A percentile compares a stretch with the other conserved stretches of the same genome.
These are phyloP conservation scores for Exophiala spinifera DNA, from an alignment of 2,329 filamentous ascomycete genomes.

Conservation along the genomic window DNA sequence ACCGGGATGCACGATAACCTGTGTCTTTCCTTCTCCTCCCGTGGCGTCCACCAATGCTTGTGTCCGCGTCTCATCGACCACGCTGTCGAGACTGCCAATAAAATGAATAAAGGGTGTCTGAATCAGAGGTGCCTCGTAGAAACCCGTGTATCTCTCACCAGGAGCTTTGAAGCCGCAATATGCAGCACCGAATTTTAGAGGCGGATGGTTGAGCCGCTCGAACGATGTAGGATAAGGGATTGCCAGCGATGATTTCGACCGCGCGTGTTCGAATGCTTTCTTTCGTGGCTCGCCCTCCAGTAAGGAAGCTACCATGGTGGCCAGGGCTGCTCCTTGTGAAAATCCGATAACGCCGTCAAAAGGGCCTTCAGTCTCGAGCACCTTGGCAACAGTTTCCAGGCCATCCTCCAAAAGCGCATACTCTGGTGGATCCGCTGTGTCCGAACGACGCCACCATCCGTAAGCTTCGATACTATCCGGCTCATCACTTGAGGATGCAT, in stretches of 20 bases:
- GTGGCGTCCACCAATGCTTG: conserved; percentile 65
- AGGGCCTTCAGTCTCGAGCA: conserved; percentile 61
- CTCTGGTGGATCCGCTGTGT: conserved; percentile 58
- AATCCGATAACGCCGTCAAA: conserved; percentile 80
- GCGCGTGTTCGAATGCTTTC: conserved; percentile 36
- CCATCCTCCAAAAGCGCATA: conserved; percentile 72
- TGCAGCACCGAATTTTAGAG: conserved; percentile 66
- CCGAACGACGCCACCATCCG: conserved; percentile 74
- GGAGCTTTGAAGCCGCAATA: conserved; percentile 76
- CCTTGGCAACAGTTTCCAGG: conserved; percentile 59
- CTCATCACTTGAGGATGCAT: conserved; percentile 43
- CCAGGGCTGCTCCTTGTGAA: conserved; percentile 71
- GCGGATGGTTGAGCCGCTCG: conserved; percentile 47
- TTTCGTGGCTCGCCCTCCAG: conserved; percentile 57
- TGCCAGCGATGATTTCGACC: conserved; percentile 20
- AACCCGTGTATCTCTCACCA: conserved; percentile 60
- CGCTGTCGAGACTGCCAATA: conserved; percentile 77
- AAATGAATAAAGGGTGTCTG: conserved; percentile 76
- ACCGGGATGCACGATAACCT: conserved; percentile 72
- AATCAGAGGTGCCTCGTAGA: conserved; percentile 69
- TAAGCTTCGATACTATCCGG: conserved; percentile 63
- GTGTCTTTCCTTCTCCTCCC: conserved; percentile 50
- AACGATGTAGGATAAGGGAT: conserved; percentile 55
- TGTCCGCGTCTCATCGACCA: conserved; percentile 76
- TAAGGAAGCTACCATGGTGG: conserved; percentile 68